Evolutionary conservation across 2,329 filamentous ascomycete species (phyloP), one percentile per base, ranked within the genome.

Genomic region (Ambrosiella beaveri): DNA sequence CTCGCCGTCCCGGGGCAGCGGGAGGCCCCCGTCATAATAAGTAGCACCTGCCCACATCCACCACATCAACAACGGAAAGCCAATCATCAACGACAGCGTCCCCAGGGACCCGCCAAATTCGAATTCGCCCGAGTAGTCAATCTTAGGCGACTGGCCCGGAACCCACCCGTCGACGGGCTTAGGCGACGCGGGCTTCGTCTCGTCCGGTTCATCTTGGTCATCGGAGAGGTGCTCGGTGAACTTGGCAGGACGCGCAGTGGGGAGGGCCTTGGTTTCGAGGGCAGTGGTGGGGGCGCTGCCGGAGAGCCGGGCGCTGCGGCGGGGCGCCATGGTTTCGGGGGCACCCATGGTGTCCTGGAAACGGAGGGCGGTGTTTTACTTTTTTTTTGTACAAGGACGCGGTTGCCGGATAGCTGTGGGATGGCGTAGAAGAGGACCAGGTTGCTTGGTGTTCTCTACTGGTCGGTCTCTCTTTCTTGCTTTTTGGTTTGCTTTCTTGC

Each of bases 1-100:
- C 74, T 95, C 78, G 47, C 79, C 85, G 49, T 79, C 68, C 1
- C 73, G 72, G 1, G 81, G 86, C 49, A 74, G 72, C 13, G 93
- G 93, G 56, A 94, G 75, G 62, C 86, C 82, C 64, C 91, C 91
- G 67, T 88, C 75, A 72, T 96, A 98, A 73, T 91, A 95, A 54
- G 84, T 90, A 39, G 91, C 86, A 55, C 93, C 93, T 70, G 95
- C 84, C 90, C 90, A 97, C 90, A 98, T 95, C 74, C 96, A 97
- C 79, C 88, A 96, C 91, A 97, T 97, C 65, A 98, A 78, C 41
- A 84, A 62, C n/a, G 93, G 93, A 71, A 97, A 98, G 51, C 85
- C 81, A 62, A 89, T 77, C 88, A 97, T 97, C 80, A 96, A 89
- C 64, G 79, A 74, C 13, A 79, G 71, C 47, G 90, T 85, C 58